Conservation (phyloP, 73 alveolate species). For the Stentor coeruleus region DNA sequence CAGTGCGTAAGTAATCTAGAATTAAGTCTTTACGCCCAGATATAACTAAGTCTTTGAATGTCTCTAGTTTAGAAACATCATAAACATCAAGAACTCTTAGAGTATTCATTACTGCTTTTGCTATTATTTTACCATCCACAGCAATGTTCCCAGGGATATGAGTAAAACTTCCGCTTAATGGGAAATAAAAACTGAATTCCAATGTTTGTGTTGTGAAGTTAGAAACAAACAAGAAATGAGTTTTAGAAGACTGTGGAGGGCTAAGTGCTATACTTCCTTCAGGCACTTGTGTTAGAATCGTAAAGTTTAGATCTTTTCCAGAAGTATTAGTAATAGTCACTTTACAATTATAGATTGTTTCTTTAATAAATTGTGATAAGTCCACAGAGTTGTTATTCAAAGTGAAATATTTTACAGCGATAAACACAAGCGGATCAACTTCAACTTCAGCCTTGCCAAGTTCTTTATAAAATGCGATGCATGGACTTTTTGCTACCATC, state of each 20-base stretch:
- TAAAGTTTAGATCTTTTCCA: constrained; percentile 52
- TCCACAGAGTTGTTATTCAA: constrained; percentile 33
- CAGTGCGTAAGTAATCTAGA: constrained; percentile 49
- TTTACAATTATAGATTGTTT: constrained; percentile 71
- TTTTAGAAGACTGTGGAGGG: constrained; percentile 55
- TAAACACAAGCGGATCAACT: constrained; percentile 65
- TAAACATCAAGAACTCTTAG: constrained; percentile 48
- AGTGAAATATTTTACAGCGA: constrained; percentile 74
- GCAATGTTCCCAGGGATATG: constrained; percentile 84
- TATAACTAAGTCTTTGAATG: constrained; percentile 58
- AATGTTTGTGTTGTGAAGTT: constrained; percentile 72
- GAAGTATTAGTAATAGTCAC: constrained; percentile 89
- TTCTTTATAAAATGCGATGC: constrained; percentile 74
- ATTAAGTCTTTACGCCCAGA: constrained; percentile 61
- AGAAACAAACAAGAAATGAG: constrained; percentile 46
- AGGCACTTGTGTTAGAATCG: constrained; percentile 84
- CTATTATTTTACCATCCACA: constrained; percentile 64
- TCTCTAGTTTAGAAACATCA: constrained; percentile 42
- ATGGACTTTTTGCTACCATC: constrained; percentile 51
- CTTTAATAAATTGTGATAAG: background rate
- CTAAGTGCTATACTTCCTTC: constrained; percentile 83
- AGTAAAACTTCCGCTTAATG: constrained; percentile 62
- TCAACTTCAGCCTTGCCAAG: constrained; percentile 71
- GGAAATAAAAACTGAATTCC: constrained; percentile 86
- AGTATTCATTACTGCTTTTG: constrained; percentile 53